Evolutionary conservation across 805 yeast species (phyloP).

Genomic region (Ogataea pilisensis): DNA sequence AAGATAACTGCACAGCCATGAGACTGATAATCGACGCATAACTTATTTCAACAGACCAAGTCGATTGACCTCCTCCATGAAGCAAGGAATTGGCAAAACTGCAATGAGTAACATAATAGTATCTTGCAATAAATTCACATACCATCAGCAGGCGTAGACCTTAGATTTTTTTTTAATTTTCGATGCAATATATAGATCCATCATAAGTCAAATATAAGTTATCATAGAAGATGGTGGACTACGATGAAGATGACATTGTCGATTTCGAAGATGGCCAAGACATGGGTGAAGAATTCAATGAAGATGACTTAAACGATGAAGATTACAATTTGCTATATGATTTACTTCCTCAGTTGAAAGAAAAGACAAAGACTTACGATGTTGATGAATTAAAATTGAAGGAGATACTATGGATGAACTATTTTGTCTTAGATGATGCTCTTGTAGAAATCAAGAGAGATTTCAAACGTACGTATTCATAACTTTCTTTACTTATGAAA

Average conservation of each 20-base stretch:
- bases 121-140: too few relatives aligned
- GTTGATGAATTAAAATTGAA: conserved; percentile 49
- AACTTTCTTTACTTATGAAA: not conserved
- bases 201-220: conserved; percentile 4
- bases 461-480: conserved; percentile 26
- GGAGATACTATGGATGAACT: conserved; percentile 56
- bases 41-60: too few relatives aligned
- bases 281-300: conserved; percentile 32
- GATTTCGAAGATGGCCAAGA: conserved; percentile 20
- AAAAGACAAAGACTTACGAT: conserved; percentile 35
- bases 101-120: too few relatives aligned
- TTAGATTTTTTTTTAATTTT: too few relatives aligned
- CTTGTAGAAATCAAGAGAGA: conserved; percentile 41
- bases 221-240: too few relatives aligned
- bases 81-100: too few relatives aligned
- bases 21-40: too few relatives aligned
- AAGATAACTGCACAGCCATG: too few relatives aligned
- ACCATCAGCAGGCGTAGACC: too few relatives aligned
- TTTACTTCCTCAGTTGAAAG: conserved; percentile 40
- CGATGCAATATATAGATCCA: too few relatives aligned
- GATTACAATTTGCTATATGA: conserved; percentile 41
- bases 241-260: conserved; percentile 20
- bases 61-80: too few relatives aligned
- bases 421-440: conserved; percentile 50
- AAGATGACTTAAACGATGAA: conserved; percentile 38